Percentiles rank a stretch among this genome's conserved stretches.
Evolutionary conservation across 495 filamentous ascomycete genomes (phyloP).

Genomic region (Tetracladium setigerum): DNA sequence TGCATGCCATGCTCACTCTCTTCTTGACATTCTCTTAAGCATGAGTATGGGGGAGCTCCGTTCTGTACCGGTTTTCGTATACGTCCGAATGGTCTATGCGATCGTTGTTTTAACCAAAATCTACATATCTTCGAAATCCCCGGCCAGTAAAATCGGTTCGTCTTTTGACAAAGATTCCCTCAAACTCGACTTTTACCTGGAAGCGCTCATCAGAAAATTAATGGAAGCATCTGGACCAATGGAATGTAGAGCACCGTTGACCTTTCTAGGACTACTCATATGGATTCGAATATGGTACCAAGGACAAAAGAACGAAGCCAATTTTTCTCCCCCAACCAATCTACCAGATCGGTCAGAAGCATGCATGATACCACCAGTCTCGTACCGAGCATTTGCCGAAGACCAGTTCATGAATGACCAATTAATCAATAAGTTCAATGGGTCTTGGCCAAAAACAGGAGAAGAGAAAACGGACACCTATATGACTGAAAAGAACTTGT

Average conservation of each 20-base stretch:
- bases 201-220: constrained; percentile 30
- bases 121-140: constrained; percentile 37
- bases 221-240: constrained; percentile 25
- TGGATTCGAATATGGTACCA: constrained; percentile 5
- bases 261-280: constrained; percentile 11
- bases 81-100: constrained; percentile 34
- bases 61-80: constrained; percentile 38
- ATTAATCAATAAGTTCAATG: too few species aligned
- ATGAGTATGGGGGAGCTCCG: constrained; percentile 34
- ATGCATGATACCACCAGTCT: too few species aligned
- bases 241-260: constrained; percentile 12
- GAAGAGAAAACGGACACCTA: too few species aligned
- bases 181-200: constrained; percentile 39
- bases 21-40: constrained; percentile 37
- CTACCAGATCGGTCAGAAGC: too few species aligned
- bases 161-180: constrained; percentile 34
- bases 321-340: neutral
- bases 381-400: too few species aligned
- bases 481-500: too few species aligned
- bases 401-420: too few species aligned
- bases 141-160: constrained; percentile 30
- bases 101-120: constrained; percentile 42
- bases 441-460: too few species aligned
- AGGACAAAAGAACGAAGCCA: neutral
- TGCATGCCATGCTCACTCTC: constrained; percentile 40